Base-by-base conservation (phyloP, 352 stramenopile genomes). In the Phytophthora parvispora region DNA sequence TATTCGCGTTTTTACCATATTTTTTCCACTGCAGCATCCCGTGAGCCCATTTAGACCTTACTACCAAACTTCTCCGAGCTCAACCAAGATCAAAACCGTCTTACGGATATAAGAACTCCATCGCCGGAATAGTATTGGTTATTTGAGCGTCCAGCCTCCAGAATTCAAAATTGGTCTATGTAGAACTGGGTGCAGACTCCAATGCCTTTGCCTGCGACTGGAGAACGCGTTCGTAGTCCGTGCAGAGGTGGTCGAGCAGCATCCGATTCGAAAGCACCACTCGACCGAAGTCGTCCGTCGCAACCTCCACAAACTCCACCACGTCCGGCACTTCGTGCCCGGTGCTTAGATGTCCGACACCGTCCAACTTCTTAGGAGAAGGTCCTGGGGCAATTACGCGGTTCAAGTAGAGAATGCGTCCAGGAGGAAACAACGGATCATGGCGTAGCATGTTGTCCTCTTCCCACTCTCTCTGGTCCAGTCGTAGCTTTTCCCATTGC, bases 241-340 rank as follows among this genome's bases (percentile, higher is more conserved):
- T 92, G 64, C 89, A 95, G n/a, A 96, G 80, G 28, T 96, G 89
- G 55, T 96, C 87, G 18, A 93, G 73, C 13, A 96, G 79, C 89
- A 96, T 96, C 45, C 81, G 74, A 43, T 94, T 93, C 29, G 89
- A 95, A 9, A 96, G 81, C 60, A 92, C 79, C 10, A 95, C 80
- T 47, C 78, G 82, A 59, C 78, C 78, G 57, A 95, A 95, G 54
- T 91, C 81, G 53, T 92, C 81, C 27, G 83, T 90, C 15, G 64
- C 63, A 49, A 90, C 86, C 27, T 90, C 78, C 47, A 91, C 77
- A 25, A 95, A 76, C 69, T 90, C 86, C n/a, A 90, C 71, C 0
- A 67, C 40, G 31, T 80, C 68, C 12, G 28, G 15, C 2, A 61
- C 40, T 63, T 73, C 56, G 18, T 53, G 59, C 34, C 53, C n/a